Evolutionary conservation across 495 filamentous ascomycete genomes (phyloP), one percentile per base, ranked within the genome.

Genomic region (Durotheca rogersii): DNA sequence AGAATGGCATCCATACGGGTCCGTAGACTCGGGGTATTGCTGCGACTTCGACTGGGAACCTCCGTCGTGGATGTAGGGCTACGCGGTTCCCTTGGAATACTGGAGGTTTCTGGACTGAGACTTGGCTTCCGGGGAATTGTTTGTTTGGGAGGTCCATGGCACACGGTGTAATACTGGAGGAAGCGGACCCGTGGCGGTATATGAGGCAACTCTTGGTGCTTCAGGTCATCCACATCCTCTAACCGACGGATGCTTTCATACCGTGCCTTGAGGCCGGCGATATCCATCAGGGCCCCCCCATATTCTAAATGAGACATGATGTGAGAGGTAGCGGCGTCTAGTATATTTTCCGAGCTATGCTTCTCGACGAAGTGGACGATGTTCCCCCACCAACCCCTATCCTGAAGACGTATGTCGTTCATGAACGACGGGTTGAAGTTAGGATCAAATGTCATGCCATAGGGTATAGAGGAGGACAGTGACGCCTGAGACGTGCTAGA

Each of bases 111-210:
- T 12, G 61, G 48, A 21, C 48, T 48, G 1, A 66, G 56, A 17
- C 64, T 57, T 33, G 68, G 64, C 11, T 11, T 30, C 31, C 17
- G 41, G 51, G 35, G 50, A 67, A 64, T 67, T 37, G 41, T 48
- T 32, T 56, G 58, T 74, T 70, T 86, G 81, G 20, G 74, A 74
- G 46, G 70, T 1, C 89, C 90, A 3, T 85, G 86, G 44, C 88
- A 90, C 18, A 86, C 77, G 6, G 92, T 95, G 60, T 93, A 96
- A 65, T 95, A 96, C 60, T 96, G 95, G 31, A 88, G 73, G 60
- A 96, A 95, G 2, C 89, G 76, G 7, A 92, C 77, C 41, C 80
- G 72, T 41, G 61, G 52, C 1, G 62, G 60, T 14, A 58, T 35
- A 17, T 61, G 44, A 32, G 52, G 32, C n/a, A 47, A 56, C 9